phyloP scores from a whole-genome alignment of 108 stramenopile species.

The Chaetoceros muelleri region DNA sequence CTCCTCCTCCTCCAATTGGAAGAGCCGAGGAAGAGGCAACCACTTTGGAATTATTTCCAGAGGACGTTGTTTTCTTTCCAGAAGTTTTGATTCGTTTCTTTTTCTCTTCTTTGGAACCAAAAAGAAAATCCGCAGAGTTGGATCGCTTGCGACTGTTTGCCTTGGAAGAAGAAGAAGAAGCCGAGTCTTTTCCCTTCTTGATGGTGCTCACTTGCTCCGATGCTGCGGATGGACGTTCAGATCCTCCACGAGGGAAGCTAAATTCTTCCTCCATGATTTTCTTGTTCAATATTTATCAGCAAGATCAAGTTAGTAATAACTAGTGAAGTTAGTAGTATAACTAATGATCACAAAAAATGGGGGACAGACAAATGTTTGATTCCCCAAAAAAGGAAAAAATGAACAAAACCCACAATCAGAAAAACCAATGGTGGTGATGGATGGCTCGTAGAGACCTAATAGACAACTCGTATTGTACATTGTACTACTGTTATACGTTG shows the following conservation, averaged over 20 bases:
- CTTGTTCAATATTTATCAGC: too few species aligned
- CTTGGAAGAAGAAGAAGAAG: background rate
- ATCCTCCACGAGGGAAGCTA: constrained; percentile 20
- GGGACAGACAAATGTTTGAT: too few species aligned
- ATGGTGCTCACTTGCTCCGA: background rate
- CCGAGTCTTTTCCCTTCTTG: too few species aligned
- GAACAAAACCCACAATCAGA: too few species aligned
- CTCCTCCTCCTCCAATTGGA: constrained; percentile 71
- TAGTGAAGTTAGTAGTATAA: too few species aligned
- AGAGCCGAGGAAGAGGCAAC: constrained; percentile 21
- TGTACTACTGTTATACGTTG: too few species aligned
- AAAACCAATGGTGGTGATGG: too few species aligned
- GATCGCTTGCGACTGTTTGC: background rate
- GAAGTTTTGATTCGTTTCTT: constrained; percentile 5
- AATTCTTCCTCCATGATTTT: constrained; percentile 14
- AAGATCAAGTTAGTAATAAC: too few species aligned
- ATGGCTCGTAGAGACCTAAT: too few species aligned
- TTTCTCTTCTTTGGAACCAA: constrained; percentile 11
- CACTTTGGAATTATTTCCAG: background rate
- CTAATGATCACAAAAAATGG: too few species aligned
- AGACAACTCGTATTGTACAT: too few species aligned
- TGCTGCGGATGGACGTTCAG: constrained; percentile 6
- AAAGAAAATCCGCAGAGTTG: constrained; percentile 24
- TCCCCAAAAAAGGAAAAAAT: too few species aligned
- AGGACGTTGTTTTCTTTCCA: constrained; percentile 7